These are phyloP conservation scores for Leccinum subgranulosum DNA, from an alignment of 768 basidiomycete genomes.

Conservation along the genomic window DNA sequence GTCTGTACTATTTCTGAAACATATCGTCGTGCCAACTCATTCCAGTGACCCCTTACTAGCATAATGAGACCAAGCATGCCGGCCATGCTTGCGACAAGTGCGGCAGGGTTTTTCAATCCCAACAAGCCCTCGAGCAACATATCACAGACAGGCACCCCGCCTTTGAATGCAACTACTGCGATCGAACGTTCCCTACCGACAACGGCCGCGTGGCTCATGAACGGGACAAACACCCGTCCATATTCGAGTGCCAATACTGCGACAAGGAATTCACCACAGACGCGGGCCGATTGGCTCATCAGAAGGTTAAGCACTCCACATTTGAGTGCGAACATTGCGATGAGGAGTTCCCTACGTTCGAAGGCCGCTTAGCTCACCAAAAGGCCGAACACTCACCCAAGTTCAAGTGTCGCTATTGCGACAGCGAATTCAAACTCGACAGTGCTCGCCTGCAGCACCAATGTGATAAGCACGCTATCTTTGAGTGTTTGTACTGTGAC, in stretches of 20 bases:
- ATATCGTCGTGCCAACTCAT: neutral
- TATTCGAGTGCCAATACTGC: slow-evolving; percentile 16
- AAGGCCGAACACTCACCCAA: neutral
- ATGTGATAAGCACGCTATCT: slow-evolving; percentile 4
- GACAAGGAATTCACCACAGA: slow-evolving; percentile 4
- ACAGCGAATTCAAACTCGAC: slow-evolving; percentile 4
- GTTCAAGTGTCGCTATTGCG: slow-evolving; percentile 15
- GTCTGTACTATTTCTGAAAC: slow-evolving; percentile 11
- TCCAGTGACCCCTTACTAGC: slow-evolving; percentile 3
- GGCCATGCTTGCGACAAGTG: slow-evolving; percentile 8
- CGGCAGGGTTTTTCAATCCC: neutral
- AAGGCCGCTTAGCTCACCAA: slow-evolving; percentile 8
- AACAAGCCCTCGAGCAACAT: slow-evolving; percentile 18
- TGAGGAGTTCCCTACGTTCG: slow-evolving; percentile 1
- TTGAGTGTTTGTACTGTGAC: slow-evolving; percentile 14
- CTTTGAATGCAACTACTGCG: slow-evolving; percentile 19
- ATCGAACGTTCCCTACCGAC: slow-evolving; percentile 5
- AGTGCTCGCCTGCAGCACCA: slow-evolving; percentile 8
- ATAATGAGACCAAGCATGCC: slow-evolving; percentile 11
- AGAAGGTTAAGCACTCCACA: slow-evolving; percentile 7
- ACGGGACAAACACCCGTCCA: slow-evolving; percentile 2
- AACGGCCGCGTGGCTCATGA: slow-evolving; percentile 10
- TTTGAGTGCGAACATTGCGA: slow-evolving; percentile 14
- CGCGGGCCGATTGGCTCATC: slow-evolving; percentile 8
- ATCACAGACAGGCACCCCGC: slow-evolving; percentile 3